Base-by-base conservation (phyloP, 2,329 filamentous ascomycete genomes). In the Aquanectria penicillioides region DNA sequence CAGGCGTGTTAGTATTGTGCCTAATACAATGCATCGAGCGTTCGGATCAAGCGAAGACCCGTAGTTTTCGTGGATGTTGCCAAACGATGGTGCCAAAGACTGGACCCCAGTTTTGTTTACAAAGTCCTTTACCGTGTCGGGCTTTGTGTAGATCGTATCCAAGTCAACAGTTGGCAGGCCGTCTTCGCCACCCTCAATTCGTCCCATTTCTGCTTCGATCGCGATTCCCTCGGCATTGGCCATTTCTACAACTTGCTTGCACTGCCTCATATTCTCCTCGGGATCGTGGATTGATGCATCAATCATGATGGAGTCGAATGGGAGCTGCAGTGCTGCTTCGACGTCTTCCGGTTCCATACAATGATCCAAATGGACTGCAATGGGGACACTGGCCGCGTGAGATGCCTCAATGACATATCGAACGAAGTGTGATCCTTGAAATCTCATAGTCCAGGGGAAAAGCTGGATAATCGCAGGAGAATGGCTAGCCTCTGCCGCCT, bases 231-330 rank as follows among this genome's bases (percentile, higher is more conserved):
- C 76, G 52, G 75, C 83, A 65, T 87, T 82, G 63, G 87, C 89
- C 64, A 86, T 83, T 13, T 73, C 72, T 5, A 86, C 84, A 38
- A 89, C 72, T 60, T 87, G 83, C 50, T 78, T 80, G 28, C 86
- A 89, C 68, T 81, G 77, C 0, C 77, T 73, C 15, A 89, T 76
- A 60, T 89, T 89, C 74, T 88, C 86, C 54, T 80, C 85, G 59
- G 85, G 86, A 58, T 87, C 85, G 66, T 86, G 84, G 65, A 88
- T 85, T 38, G 80, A 84, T 83, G 89, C 89, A 71, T 89, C 87
- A 2, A 89, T 82, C 86, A 89, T 89, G 67, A 89, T 87, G 20
- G 80, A 82, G 67, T 89, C 86, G 61, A 89, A 88, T 0, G 78
- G 78, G 29, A 83, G 69, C 20, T 69, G 60, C 25, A 71, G 65